Evolutionary conservation across 2,329 filamentous ascomycete genomes (phyloP), one percentile per base, ranked within the genome.

Genomic region (Colletotrichum tofieldiae): DNA sequence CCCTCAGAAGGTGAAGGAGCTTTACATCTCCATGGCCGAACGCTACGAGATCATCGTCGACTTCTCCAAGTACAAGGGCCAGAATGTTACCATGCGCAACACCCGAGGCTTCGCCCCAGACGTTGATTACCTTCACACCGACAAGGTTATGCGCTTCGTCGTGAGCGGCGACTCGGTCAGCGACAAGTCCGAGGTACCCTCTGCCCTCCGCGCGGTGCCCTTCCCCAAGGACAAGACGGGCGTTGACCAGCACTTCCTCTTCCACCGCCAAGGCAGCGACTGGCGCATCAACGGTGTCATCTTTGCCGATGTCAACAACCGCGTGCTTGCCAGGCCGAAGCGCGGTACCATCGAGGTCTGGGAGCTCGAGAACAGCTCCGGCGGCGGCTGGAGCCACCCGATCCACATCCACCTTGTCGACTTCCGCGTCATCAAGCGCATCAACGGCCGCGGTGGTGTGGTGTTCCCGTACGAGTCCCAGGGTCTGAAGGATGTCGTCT

Each of bases 381-480:
- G 81, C 29, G 82, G 81, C 29, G 83, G 81, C 14, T 86, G 84
- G 75, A 81, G 82, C 0, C 87, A 89, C 74, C 87, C 86, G 0
- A 79, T 84, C 11, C 87, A 89, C 76, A 83, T 89, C 69, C 88
- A 89, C 74, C 80, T 89, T 1, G 83, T 90, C 65, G 87, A 89
- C 73, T 86, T 89, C 76, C 83, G 85, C 64, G 80, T 89, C 51
- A 75, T 88, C 23, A 82, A 81, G 16, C 84, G 88, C 23, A 83
- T 84, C 16, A 79, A 82, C 23, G 77, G 78, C 39, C 77, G 78
- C 32, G 73, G 71, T 2, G 41, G 52, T 26, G 39, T 47, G 9
- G 81, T 89, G 4, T 74, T 81, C 59, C 80, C 84, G 0, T 89
- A 89, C 73, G 87, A 89, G 76, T 78, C 81, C 9, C 80, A 80